Conservation (phyloP, 2,329 filamentous ascomycete genomes). For the Triangularia verruculosa region DNA sequence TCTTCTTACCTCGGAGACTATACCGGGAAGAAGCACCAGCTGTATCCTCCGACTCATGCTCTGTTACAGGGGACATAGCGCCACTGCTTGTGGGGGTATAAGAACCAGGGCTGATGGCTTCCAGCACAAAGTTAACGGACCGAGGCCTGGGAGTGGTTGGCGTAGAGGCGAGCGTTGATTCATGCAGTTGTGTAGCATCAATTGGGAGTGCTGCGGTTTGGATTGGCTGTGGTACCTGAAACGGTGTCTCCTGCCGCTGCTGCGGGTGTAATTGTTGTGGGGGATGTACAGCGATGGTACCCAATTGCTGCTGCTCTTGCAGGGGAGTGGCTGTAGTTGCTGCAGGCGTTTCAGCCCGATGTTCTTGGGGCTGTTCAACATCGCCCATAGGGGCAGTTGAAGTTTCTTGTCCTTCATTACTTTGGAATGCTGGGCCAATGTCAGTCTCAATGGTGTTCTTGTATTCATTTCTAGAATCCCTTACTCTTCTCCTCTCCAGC, state of each 20-base stretch:
- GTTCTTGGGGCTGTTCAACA: not conserved
- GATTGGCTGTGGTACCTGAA: conserved; percentile 3
- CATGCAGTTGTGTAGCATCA: not conserved
- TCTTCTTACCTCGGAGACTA: conserved; percentile 21
- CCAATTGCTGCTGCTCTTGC: not conserved
- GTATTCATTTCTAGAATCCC: not conserved
- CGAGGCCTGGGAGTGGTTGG: not conserved
- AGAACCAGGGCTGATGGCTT: not conserved
- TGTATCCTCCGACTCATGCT: not conserved
- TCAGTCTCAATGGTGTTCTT: not conserved
- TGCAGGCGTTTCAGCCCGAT: not conserved
- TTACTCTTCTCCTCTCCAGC: not conserved
- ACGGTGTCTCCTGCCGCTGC: conserved; percentile 9
- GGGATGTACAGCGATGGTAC: not conserved
- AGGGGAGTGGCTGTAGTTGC: not conserved
- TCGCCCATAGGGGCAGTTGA: not conserved
- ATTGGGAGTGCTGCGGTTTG: not conserved
- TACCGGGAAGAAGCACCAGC: conserved; percentile 14
- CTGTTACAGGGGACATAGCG: not conserved
- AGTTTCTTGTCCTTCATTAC: not conserved
- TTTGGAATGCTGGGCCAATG: not conserved
- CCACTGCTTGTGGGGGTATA: not conserved
- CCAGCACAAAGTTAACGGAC: not conserved
- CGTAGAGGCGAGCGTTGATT: not conserved
- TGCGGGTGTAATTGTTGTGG: not conserved